These are phyloP conservation scores for Kwoniella sp. DNA, from an alignment of 768 basidiomycete species.

Conservation along the genomic window DNA sequence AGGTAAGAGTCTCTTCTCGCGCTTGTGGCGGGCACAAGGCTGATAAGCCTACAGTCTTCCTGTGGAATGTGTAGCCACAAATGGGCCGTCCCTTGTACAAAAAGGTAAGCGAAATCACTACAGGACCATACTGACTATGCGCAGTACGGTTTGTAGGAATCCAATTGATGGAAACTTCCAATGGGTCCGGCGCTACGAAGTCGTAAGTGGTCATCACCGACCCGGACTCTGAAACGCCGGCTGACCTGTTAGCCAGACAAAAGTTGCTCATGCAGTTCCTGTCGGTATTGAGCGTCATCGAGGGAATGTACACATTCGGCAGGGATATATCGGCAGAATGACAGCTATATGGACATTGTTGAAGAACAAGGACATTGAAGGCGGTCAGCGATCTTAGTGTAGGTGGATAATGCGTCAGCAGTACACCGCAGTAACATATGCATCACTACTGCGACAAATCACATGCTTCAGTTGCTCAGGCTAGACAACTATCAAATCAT, in stretches of 20 bases:
- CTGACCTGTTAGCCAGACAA: constrained; percentile 21
- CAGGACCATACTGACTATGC: constrained; percentile 1
- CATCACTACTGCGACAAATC: too few relatives aligned
- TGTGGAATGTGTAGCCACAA: constrained; percentile 52
- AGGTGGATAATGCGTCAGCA: too few relatives aligned
- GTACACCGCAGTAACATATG: too few relatives aligned
- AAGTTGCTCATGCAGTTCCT: constrained; percentile 47
- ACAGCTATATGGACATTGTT: background rate
- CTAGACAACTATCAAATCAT: too few relatives aligned
- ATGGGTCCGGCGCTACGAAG: constrained; percentile 25
- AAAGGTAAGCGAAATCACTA: constrained; percentile 33
- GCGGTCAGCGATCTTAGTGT: too few relatives aligned
- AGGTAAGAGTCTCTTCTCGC: constrained; percentile 22
- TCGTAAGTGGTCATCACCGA: constrained; percentile 33
- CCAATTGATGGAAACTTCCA: constrained; percentile 43
- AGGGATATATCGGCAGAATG: constrained; percentile 46
- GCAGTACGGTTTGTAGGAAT: constrained; percentile 49
- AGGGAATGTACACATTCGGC: constrained; percentile 50
- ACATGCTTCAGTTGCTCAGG: too few relatives aligned
- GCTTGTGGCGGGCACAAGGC: background rate
- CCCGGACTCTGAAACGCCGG: background rate
- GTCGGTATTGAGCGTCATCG: constrained; percentile 47
- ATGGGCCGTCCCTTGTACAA: constrained; percentile 52
- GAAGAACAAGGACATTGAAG: background rate
- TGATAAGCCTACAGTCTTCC: constrained; percentile 33